Conservation (phyloP, 306 rosid genomes). For the Rosa persica region DNA sequence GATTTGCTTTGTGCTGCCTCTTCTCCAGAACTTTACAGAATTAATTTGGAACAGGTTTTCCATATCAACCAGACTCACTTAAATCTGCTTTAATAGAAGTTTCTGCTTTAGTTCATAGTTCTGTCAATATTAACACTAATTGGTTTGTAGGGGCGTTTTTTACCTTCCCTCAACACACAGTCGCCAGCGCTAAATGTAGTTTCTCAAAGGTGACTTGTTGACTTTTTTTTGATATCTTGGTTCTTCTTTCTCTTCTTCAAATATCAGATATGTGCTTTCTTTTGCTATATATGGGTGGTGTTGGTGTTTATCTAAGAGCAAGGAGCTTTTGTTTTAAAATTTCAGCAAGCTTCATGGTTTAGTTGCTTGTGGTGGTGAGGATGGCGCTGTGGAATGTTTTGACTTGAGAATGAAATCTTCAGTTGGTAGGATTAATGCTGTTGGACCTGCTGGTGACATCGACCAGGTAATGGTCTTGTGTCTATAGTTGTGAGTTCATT, state of each 20-base stretch:
- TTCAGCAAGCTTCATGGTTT: slow-evolving; percentile 86
- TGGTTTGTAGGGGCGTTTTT: slow-evolving; percentile 76
- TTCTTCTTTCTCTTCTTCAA: slow-evolving; percentile 28
- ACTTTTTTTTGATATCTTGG: slow-evolving; percentile 23
- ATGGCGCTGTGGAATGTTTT: slow-evolving; percentile 93
- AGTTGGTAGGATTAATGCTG: slow-evolving; percentile 84
- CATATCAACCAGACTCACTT: slow-evolving; percentile 12
- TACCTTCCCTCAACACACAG: slow-evolving; percentile 72
- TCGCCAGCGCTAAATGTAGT: slow-evolving; percentile 90
- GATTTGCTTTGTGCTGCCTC: slow-evolving; percentile 99
- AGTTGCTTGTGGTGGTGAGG: slow-evolving; percentile 96
- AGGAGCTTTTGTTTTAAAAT: slow-evolving; percentile 30
- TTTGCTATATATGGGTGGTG: background rate
- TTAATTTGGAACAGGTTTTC: slow-evolving; percentile 83
- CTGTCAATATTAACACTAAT: background rate
- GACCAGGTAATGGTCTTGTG: slow-evolving; percentile 53
- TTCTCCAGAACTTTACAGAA: slow-evolving; percentile 85
- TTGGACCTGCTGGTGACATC: slow-evolving; percentile 68
- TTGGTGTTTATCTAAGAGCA: slow-evolving; percentile 24
- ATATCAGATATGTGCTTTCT: slow-evolving; percentile 18
- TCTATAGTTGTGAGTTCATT: slow-evolving; percentile 17
- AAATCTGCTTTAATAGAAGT: background rate
- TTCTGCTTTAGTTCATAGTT: slow-evolving; percentile 15
- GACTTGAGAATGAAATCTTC: slow-evolving; percentile 81
- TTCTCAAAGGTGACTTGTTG: slow-evolving; percentile 64